Conservation (phyloP, 2,329 filamentous ascomycete species). For the Xylariales sp. region DNA sequence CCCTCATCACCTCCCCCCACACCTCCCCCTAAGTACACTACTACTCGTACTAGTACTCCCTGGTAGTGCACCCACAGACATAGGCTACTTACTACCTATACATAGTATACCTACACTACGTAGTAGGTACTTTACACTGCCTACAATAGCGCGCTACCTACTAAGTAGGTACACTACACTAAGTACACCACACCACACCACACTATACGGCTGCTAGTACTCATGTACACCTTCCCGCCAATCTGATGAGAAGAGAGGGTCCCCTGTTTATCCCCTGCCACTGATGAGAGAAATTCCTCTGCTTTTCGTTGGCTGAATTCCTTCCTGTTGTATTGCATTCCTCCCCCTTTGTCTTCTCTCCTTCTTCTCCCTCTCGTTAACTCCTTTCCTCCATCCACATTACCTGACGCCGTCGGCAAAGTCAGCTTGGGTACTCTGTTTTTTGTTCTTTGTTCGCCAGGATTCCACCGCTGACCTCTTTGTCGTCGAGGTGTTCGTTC, state of each 20-base stretch:
- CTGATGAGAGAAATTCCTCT: constrained; percentile 40
- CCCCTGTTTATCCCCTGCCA: constrained; percentile 37
- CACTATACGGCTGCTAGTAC: no score
- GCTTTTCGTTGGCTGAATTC: constrained; percentile 37
- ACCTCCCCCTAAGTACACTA: no score
- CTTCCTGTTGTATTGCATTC: constrained; percentile 31
- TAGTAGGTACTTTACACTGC: no score
- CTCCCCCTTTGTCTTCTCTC: constrained; percentile 33
- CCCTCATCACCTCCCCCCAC: no score
- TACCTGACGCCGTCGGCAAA: constrained; percentile 33
- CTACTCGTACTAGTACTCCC: no score
- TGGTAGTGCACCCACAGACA: no score
- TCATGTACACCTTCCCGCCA: constrained; percentile 30
- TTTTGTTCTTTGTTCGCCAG: constrained; percentile 35
- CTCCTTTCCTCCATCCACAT: constrained; percentile 27
- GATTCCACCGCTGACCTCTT: constrained; percentile 33
- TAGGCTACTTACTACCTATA: no score
- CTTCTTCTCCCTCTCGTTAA: constrained; percentile 22
- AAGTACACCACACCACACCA: no score
- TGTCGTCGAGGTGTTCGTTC: constrained; percentile 39
- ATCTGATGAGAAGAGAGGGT: constrained; percentile 27
- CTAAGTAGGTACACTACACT: no score
- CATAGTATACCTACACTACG: no score
- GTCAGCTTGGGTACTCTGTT: constrained; percentile 30
- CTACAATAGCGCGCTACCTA: no score